Evolutionary conservation across 306 rosid genomes (phyloP).

Genomic region (Vigna reflexopilosa): DNA sequence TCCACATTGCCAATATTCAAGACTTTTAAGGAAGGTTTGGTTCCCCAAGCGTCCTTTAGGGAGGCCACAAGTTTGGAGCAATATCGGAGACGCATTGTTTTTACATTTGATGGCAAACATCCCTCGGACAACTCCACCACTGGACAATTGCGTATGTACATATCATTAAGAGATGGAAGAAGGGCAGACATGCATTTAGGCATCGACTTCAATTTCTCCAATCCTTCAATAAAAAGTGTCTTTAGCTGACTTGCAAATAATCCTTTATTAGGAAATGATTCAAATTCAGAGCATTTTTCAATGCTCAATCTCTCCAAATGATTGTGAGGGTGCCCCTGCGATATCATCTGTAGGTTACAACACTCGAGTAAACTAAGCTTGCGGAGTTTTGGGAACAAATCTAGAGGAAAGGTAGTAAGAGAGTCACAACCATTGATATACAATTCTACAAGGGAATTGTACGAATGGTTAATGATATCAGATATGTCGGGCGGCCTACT

Average conservation of each 20-base stretch:
- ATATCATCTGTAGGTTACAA: neutral
- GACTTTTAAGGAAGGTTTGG: neutral
- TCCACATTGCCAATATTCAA: neutral
- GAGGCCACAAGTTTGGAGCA: neutral
- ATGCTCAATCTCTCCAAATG: neutral
- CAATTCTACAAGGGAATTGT: neutral
- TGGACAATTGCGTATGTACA: neutral
- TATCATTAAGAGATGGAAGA: neutral
- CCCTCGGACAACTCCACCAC: neutral
- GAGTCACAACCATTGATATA: neutral
- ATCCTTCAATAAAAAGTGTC: neutral
- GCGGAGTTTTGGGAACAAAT: neutral
- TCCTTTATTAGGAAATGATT: neutral
- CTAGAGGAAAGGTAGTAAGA: neutral
- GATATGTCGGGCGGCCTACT: too few relatives aligned
- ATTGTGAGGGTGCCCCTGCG: neutral
- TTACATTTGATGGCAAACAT: constrained; percentile 16
- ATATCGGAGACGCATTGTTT: neutral
- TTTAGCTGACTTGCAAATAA: neutral
- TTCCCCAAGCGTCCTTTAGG: neutral
- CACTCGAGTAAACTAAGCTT: neutral
- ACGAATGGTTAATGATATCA: neutral
- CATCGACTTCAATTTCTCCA: neutral
- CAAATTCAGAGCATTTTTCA: neutral
- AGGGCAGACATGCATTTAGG: neutral